Evolutionary conservation across 2,329 filamentous ascomycete species (phyloP).

Genomic region (Fusarium pininemorale): DNA sequence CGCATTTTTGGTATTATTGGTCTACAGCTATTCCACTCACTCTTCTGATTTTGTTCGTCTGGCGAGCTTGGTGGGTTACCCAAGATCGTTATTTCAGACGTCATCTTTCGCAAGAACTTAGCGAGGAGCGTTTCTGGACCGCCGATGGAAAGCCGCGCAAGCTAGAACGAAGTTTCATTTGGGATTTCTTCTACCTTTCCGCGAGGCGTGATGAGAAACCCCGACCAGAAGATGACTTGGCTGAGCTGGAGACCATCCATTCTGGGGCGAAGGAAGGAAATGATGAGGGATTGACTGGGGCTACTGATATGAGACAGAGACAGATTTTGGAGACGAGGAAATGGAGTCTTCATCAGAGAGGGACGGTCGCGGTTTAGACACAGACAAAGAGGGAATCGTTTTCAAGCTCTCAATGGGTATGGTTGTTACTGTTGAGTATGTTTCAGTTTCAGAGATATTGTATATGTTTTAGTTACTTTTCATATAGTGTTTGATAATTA

Average conservation of each 20-base stretch:
- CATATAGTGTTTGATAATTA: not conserved
- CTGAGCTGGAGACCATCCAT: conserved; percentile 31
- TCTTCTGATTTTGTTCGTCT: conserved; percentile 51
- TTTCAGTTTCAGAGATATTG: not conserved
- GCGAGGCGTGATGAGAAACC: conserved; percentile 47
- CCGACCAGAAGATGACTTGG: conserved; percentile 19
- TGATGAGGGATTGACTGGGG: not conserved
- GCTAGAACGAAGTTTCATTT: conserved; percentile 53
- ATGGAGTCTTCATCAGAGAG: conserved; percentile 35
- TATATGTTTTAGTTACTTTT: not conserved
- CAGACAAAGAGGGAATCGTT: not conserved
- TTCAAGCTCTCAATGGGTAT: not conserved
- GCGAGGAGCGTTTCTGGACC: conserved; percentile 59
- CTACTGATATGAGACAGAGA: conserved; percentile 30
- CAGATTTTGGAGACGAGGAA: conserved; percentile 39
- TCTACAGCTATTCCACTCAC: conserved; percentile 55
- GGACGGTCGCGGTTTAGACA: conserved; percentile 5
- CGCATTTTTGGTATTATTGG: conserved; percentile 59
- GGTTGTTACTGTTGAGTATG: not conserved
- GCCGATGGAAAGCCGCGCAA: conserved; percentile 53
- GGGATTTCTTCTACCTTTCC: conserved; percentile 56
- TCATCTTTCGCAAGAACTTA: conserved; percentile 57
- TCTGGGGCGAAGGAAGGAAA: conserved; percentile 26
- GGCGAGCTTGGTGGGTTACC: conserved; percentile 59
- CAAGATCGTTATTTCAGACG: conserved; percentile 58